A percentile compares a stretch with the other conserved stretches of the same genome.
phyloP scores from a whole-genome alignment of 73 alveolate genomes.

The Uronychia binucleata region DNA sequence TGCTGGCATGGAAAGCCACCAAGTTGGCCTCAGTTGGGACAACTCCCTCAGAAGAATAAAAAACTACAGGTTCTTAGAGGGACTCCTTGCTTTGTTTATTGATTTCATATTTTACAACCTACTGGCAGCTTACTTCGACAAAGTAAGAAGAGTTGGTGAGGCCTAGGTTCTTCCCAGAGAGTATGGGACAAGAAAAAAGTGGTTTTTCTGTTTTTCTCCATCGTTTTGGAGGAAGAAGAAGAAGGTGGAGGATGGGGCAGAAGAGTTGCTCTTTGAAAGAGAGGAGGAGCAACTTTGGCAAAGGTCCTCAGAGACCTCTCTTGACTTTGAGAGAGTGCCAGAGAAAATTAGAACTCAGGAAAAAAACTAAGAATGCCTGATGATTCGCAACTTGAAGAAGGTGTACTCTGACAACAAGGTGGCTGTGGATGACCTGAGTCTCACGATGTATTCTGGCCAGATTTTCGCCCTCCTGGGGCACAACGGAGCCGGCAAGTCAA shows the following conservation, averaged over 20 bases:
- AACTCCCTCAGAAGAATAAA: no score
- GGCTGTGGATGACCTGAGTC: constrained; percentile 79
- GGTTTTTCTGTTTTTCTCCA: constrained; percentile 67
- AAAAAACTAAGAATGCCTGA: constrained; percentile 5
- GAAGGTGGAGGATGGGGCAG: no score
- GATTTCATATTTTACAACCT: no score
- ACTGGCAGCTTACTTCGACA: no score
- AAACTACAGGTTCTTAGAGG: no score
- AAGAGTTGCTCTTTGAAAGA: not conserved
- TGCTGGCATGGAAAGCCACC: no score
- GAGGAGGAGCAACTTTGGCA: constrained; percentile 1
- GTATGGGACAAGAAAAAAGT: constrained; percentile 70
- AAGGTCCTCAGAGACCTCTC: not conserved
- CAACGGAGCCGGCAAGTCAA: constrained; percentile 97
- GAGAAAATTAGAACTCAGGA: constrained; percentile 12
- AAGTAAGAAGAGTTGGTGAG: no score
- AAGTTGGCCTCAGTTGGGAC: no score
- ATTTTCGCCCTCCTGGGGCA: constrained; percentile 92
- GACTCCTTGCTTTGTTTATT: constrained; percentile 57
- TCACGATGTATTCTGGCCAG: constrained; percentile 83
- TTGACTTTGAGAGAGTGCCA: constrained; percentile 11
- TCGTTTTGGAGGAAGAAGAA: constrained; percentile 25
- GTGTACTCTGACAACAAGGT: constrained; percentile 47
- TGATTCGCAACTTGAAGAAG: constrained; percentile 23
- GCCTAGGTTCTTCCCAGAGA: constrained; percentile 71